phyloP scores from a whole-genome alignment of 164 flowering plant species.

The Echeveria elegans region DNA sequence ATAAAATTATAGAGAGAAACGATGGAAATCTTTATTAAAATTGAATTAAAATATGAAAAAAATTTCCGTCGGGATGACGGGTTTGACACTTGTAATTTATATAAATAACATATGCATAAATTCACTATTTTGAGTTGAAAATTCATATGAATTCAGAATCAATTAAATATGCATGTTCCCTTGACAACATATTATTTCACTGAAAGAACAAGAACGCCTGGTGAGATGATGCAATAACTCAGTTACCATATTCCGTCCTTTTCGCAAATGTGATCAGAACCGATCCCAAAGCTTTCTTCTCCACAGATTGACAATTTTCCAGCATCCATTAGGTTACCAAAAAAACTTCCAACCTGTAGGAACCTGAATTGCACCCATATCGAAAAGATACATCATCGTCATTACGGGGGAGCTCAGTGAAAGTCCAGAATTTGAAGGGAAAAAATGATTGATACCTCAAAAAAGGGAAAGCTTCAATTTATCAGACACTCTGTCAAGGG shows the following conservation, averaged over 20 bases:
- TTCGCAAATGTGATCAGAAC: slow-evolving; percentile 98
- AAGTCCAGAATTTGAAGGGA: not conserved
- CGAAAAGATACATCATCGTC: not conserved
- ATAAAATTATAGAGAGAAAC: no score
- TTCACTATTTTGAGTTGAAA: not conserved
- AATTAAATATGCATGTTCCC: no score
- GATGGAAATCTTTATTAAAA: no score
- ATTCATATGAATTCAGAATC: not conserved
- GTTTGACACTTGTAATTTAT: no score
- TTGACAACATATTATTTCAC: no score
- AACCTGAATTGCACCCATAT: slow-evolving; percentile 46
- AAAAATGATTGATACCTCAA: slow-evolving; percentile 48
- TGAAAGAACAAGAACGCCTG: not conserved
- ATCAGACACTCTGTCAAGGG: slow-evolving; percentile 90
- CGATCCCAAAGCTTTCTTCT: slow-evolving; percentile 99
- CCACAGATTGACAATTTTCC: slow-evolving; percentile 95
- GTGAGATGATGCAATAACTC: not conserved
- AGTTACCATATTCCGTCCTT: slow-evolving; percentile 99
- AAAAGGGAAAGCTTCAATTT: slow-evolving; percentile 79
- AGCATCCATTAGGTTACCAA: slow-evolving; percentile 98
- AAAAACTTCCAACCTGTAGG: slow-evolving; percentile 99
- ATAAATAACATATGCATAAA: no score
- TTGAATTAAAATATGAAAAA: no score
- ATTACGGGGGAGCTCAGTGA: not conserved
- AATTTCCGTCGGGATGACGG: no score